Evolutionary conservation across 441 rosid species (phyloP), one percentile per base, ranked within the genome.

Genomic region (Kokia cookei): DNA sequence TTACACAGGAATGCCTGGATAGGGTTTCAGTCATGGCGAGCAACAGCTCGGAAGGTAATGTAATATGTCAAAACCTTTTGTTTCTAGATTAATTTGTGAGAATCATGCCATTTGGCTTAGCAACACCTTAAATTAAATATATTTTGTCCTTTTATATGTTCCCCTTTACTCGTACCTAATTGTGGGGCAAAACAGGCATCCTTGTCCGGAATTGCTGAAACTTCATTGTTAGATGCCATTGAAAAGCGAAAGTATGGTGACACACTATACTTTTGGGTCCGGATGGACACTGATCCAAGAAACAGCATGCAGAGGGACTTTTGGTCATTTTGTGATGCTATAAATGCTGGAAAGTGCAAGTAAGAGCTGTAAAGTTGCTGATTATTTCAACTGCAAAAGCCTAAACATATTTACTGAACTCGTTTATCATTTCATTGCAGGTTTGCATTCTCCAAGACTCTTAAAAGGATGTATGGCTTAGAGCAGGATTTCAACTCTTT

Each of bases 301-400:
- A 90, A 92, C 84, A 90, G 83, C 71, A 64, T 77, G 83, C 80
- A 79, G 76, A 85, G 77, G 84, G 91, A 91, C 76, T 96, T 96
- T 79, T 96, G 99, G 98, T 87, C 97, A 9, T 96, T 93, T 76
- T 96, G 99, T 79, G 97, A 96, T 81, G 85, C 98, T 75, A 80
- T 93, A 73, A 96, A 96, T 77, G 92, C 98, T 73, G 99, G 99
- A 80, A 93, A 91, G 77, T 96, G 99, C 97, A 92, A 83, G 99
- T 93, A 83, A 86, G 89, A 84, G 65, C 64, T 71, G 22, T 51
- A 58, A 42, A 37, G 37, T 64, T 64, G 40, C 15, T 57, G 22
- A 29, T 14, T 62, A 17, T 29, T 72, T 60, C 69, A n/a, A 17
- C 51, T n/a, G 29, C 69, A 19, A 10, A 45, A 37, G 2, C 7